Evolutionary conservation across 352 stramenopile species (phyloP), one percentile per base, ranked within the genome.

Genomic region (Globisporangium lucens): DNA sequence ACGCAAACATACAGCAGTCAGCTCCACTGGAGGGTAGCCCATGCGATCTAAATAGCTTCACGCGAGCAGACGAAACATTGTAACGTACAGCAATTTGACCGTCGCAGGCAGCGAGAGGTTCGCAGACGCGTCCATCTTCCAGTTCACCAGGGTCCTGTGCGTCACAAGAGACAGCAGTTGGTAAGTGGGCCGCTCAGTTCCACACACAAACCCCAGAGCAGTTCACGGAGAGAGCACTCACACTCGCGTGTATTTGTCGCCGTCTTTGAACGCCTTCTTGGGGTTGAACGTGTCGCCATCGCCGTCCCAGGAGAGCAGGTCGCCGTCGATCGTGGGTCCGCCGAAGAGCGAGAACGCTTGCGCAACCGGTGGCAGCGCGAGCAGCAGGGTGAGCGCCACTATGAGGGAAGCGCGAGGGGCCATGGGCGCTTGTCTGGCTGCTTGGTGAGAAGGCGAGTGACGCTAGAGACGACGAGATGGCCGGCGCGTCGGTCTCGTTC

Each of bases 61-160:
- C 2, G 13, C 17, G 2, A 41, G 24, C 15, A 27, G 2, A 15
- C 2, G 29, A 22, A 30, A 12, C 7, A 10, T 5, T 49, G 57
- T 1, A 4, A 79, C 81, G 57, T 67, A 90, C 82, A 90, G 73
- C 63, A 69, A 78, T 60, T 80, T 73, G 35, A 88, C 73, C 8
- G 78, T 79, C 49, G 62, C 62, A n/a, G 82, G 82, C 5, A 90
- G 69, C 49, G 80, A 77, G 38, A 90, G 75, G 47, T 67, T 75
- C 52, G 46, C 58, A 4, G 81, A 43, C 13, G 57, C 70, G 47
- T 74, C 70, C 66, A 90, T 68, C 58, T 90, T 70, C 82, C 80
- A 90, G 73, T 90, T 87, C n/a, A 76, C 76, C 61, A 90, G 68
- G 36, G 73, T 83, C 22, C 82, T 90, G 51, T 9, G 36, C 1